A percentile compares a stretch with the other conserved stretches of the same genome.
Conservation (phyloP, 1,139 yeast genomes). For the Yamadazyma kanchanaburiensis region DNA sequence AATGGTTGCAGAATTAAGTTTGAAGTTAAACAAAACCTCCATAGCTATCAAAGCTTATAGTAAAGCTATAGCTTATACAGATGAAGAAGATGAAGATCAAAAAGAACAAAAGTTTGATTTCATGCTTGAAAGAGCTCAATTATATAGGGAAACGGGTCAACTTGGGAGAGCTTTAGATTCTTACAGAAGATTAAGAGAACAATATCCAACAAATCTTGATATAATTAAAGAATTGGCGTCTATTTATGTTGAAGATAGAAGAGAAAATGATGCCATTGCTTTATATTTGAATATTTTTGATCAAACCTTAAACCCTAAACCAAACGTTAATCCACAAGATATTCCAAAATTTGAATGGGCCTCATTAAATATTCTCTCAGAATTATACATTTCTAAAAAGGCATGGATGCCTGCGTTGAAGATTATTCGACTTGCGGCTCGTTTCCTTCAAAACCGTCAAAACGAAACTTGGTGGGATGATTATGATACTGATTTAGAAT, state of each 20-base stretch:
- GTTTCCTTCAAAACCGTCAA: constrained; percentile 79
- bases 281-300: constrained; percentile 68
- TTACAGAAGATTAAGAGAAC: constrained; percentile 57
- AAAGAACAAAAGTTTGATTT: constrained; percentile 25
- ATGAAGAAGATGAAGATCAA: constrained; percentile 46
- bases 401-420: constrained; percentile 64
- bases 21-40: constrained; percentile 64
- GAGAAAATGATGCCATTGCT: constrained; percentile 77
- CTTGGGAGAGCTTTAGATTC: constrained; percentile 74
- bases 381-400: constrained; percentile 66
- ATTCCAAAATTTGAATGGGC: constrained; percentile 76
- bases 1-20: constrained; percentile 73
- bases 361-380: constrained; percentile 78
- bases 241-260: constrained; percentile 69
- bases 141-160: constrained; percentile 64
- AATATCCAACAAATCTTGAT: constrained; percentile 59
- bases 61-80: constrained; percentile 52
- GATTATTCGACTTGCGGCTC: constrained; percentile 64
- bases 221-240: constrained; percentile 74
- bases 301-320: constrained; percentile 41
- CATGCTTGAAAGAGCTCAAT: constrained; percentile 56
- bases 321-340: constrained; percentile 6
- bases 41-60: constrained; percentile 85
- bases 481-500: constrained; percentile 71
- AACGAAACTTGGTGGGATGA: constrained; percentile 86